These are phyloP conservation scores for Conidiobolus incongruus DNA, from an alignment of 371 early-diverging fungal genomes.

Conservation along the genomic window DNA sequence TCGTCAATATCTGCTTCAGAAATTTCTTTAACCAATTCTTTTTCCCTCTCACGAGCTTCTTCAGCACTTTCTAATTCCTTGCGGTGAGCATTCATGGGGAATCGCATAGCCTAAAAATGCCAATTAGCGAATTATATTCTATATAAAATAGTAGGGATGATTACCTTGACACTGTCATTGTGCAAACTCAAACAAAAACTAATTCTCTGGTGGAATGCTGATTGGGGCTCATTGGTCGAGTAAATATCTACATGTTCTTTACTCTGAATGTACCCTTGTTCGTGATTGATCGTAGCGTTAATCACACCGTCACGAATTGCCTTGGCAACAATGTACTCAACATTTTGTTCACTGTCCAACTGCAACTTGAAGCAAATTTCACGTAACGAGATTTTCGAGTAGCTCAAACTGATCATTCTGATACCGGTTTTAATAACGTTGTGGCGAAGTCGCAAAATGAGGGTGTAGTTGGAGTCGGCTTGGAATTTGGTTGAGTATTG, in stretches of 20 bases:
- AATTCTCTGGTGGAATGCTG: conserved; percentile 84
- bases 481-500: conserved; percentile 48
- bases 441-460: conserved; percentile 86
- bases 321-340: conserved; percentile 94
- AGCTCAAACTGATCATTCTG: conserved; percentile 82
- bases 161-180: conserved; percentile 79
- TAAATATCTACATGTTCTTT: conserved; percentile 88
- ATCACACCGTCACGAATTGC: conserved; percentile 97
- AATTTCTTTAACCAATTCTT: conserved; percentile 78
- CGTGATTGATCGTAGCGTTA: conserved; percentile 86
- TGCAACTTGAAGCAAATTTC: conserved; percentile 92
- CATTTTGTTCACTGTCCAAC: conserved; percentile 91
- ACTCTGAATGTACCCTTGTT: conserved; percentile 76
- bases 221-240: conserved; percentile 85
- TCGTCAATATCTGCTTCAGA: conserved; percentile 64
- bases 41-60: conserved; percentile 72
- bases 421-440: conserved; percentile 97
- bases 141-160: neutral
- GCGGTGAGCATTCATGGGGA: conserved; percentile 60
- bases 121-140: neutral
- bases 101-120: conserved; percentile 64
- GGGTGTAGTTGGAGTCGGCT: conserved; percentile 68
- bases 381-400: conserved; percentile 84
- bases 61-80: conserved; percentile 69
- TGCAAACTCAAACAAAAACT: conserved; percentile 87